Base-by-base conservation (phyloP, 805 yeast genomes). In the Kluyveromyces nonfermentans region DNA sequence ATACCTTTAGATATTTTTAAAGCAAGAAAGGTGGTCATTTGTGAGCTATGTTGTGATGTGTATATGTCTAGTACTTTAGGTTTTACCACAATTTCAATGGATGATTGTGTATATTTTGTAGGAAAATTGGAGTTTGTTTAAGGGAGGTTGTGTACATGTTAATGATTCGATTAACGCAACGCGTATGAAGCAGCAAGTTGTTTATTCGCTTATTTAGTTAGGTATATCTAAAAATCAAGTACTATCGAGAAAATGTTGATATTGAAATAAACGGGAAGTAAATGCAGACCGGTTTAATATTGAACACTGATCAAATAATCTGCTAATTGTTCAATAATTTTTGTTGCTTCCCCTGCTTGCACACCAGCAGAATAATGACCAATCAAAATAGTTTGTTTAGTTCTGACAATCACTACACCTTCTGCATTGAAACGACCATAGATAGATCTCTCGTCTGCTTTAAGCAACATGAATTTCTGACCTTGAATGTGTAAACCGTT, bases 311-410 rank as follows among this genome's bases (percentile, higher is more conserved):
- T 87, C 68, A 93, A 75, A 62, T 93, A 89, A 64, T 93, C 97
- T 38, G 95, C 97, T 71, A 93, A 75, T 60, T 87, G 90, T 67
- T 93, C 98, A 45, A 90, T 96, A 50, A 89, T 85, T 58, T 83
- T 78, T 47, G 97, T 85, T 42, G 97, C 97, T 62, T 86, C 96
- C 55, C 95, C 96, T 28, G 97, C 86, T 64, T 82, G 90, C 38
- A 85, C 83, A 44, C 89, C 89, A 10, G 85, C 77, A 14, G 95
- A 93, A 63, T 93, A 93, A 66, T 93, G 97, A n/a, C 93, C 96
- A 55, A 93, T 69, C 60, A 93, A 68, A 45, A 93, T 79, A 25
- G 97, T 88, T 68, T 90, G 97, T 61, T 80, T 85, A 44, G 97
- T 88, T 74, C 95, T 85, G 38, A 90, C 97, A 52, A 86, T 82